Evolutionary conservation across 352 stramenopile genomes (phyloP).

Genomic region (Phytophthora crassamura): DNA sequence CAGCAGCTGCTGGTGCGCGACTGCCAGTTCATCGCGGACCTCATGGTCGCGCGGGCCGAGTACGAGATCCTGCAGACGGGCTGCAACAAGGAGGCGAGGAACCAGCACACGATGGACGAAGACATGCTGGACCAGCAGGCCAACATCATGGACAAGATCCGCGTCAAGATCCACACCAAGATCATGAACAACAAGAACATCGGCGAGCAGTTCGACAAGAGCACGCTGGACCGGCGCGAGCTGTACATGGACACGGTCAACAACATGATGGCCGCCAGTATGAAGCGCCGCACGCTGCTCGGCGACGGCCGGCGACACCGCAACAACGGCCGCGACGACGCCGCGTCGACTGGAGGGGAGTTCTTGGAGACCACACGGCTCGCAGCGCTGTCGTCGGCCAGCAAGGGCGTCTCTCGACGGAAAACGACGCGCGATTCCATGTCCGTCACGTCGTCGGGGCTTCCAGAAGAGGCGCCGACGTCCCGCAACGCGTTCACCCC

Average conservation of each 20-base stretch:
- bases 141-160: constrained; percentile 75
- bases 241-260: constrained; percentile 82
- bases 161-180: constrained; percentile 81
- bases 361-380: constrained; percentile 65
- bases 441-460: constrained; percentile 34
- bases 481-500: constrained; percentile 49
- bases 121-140: constrained; percentile 74
- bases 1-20: constrained; percentile 81
- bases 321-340: constrained; percentile 34
- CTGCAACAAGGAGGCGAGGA: constrained; percentile 69
- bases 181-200: constrained; percentile 93
- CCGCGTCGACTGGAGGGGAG: constrained; percentile 28
- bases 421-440: constrained; percentile 41
- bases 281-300: constrained; percentile 73
- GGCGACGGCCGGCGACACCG: constrained; percentile 18
- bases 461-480: constrained; percentile 38
- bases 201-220: constrained; percentile 88
- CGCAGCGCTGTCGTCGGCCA: constrained; percentile 22
- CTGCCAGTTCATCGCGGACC: constrained; percentile 82
- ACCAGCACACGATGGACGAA: constrained; percentile 54
- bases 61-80: constrained; percentile 76
- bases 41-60: constrained; percentile 78
- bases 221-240: constrained; percentile 74
- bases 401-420: constrained; percentile 27
- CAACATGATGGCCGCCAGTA: constrained; percentile 78